Evolutionary conservation across 2,329 filamentous ascomycete species (phyloP).

Genomic region (Fusarium virguliforme): DNA sequence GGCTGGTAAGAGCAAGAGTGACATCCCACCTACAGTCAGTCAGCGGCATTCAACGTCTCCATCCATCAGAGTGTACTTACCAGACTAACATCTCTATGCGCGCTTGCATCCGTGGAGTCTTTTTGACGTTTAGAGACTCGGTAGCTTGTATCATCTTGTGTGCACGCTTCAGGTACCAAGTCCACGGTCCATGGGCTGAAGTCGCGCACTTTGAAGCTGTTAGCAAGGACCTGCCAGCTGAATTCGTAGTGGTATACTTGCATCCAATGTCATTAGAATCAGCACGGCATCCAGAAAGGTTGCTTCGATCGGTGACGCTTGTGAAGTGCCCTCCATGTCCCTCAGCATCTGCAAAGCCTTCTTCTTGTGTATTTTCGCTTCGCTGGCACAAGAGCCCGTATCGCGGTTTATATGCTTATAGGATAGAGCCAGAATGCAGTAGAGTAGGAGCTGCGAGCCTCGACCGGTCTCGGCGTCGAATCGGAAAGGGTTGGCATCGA

Average conservation of each 20-base stretch:
- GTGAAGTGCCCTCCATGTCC: slow-evolving; percentile 22
- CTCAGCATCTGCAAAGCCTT: slow-evolving; percentile 49
- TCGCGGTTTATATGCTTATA: slow-evolving; percentile 52
- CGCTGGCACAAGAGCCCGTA: slow-evolving; percentile 42
- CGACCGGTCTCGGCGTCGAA: slow-evolving; percentile 43
- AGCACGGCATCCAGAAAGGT: slow-evolving; percentile 51
- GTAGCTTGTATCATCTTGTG: slow-evolving; percentile 48
- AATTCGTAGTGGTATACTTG: slow-evolving; percentile 20
- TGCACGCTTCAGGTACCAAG: slow-evolving; percentile 47
- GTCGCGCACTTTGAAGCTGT: slow-evolving; percentile 50
- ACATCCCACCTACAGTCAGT: slow-evolving; percentile 52
- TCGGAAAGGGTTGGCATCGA: slow-evolving; percentile 55
- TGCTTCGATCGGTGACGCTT: slow-evolving; percentile 16
- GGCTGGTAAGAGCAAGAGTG: slow-evolving; percentile 54
- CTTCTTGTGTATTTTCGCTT: slow-evolving; percentile 46
- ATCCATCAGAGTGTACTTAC: not conserved
- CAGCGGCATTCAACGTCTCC: not conserved
- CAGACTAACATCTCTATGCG: slow-evolving; percentile 54
- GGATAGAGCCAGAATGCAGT: slow-evolving; percentile 54
- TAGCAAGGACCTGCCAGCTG: not conserved
- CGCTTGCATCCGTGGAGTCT: slow-evolving; percentile 47
- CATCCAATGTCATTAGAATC: slow-evolving; percentile 55
- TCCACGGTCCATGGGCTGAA: slow-evolving; percentile 55
- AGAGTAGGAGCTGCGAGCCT: slow-evolving; percentile 52
- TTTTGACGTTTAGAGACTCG: slow-evolving; percentile 31